Percentiles rank a stretch among this genome's conserved stretches.
These are phyloP conservation scores for Saxophila tyrrhenica DNA, from an alignment of 495 filamentous ascomycete genomes.

Conservation along the genomic window DNA sequence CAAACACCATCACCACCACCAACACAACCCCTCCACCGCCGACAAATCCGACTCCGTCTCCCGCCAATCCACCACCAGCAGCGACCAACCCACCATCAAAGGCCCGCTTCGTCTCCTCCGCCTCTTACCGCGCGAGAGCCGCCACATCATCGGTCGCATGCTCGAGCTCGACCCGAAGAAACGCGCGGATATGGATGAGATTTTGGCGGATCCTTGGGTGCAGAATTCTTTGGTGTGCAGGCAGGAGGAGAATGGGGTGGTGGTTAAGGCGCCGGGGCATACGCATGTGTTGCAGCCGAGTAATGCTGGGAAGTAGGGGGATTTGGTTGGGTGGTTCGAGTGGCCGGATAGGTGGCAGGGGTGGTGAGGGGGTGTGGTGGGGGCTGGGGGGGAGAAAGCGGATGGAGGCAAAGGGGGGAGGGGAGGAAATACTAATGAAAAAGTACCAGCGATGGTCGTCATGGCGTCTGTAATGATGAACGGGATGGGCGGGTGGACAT, in stretches of 20 bases:
- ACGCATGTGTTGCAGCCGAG: constrained; percentile 50
- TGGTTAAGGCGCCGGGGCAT: constrained; percentile 46
- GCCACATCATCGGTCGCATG: constrained; percentile 86
- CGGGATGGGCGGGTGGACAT: too few relatives aligned
- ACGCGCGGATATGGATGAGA: constrained; percentile 72
- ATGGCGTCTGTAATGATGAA: background rate
- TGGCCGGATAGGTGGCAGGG: too few relatives aligned
- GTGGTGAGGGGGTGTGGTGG: too few relatives aligned
- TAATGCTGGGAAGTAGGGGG: constrained; percentile 9
- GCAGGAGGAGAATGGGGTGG: constrained; percentile 47
- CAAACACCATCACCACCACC: constrained; percentile 23
- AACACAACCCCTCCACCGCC: constrained; percentile 22
- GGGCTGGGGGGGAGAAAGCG: too few relatives aligned
- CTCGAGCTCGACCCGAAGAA: constrained; percentile 77
- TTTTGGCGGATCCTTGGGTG: constrained; percentile 85
- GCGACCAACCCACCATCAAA: constrained; percentile 49
- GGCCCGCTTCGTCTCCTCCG: constrained; percentile 91
- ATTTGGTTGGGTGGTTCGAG: background rate
- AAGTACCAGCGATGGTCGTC: background rate
- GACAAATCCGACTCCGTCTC: constrained; percentile 16
- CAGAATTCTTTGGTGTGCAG: constrained; percentile 51
- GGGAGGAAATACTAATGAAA: background rate
- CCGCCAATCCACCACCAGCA: constrained; percentile 2
- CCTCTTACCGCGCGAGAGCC: constrained; percentile 77
- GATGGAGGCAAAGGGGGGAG: background rate